These are phyloP conservation scores for Penicillium canariense DNA, from an alignment of 495 filamentous ascomycete genomes.

Conservation along the genomic window DNA sequence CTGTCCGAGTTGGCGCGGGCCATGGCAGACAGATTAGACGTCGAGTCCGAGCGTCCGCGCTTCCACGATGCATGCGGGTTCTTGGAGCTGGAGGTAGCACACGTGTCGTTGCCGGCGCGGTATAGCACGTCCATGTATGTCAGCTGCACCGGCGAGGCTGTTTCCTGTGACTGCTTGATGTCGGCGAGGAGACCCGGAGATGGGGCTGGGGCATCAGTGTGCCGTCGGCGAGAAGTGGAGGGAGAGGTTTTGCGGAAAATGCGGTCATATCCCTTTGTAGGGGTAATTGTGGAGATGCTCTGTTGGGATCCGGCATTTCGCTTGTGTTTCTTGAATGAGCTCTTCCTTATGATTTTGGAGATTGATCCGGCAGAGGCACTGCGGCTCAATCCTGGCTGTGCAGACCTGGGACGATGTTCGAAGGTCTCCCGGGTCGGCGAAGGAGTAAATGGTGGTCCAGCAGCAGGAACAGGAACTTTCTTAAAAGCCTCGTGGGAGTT, in stretches of 20 bases:
- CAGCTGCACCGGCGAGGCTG: conserved; percentile 13
- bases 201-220: conserved; percentile 42
- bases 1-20: conserved; percentile 9
- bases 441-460: conserved; percentile 40
- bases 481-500: conserved; percentile 50
- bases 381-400: conserved; percentile 17
- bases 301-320: conserved; percentile 30
- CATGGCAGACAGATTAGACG: conserved; percentile 7
- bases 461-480: conserved; percentile 34
- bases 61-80: conserved; percentile 6
- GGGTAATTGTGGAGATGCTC: conserved; percentile 37
- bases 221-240: conserved; percentile 31
- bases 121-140: conserved; percentile 38
- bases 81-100: conserved; percentile 1
- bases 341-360: conserved; percentile 31
- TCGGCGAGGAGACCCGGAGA: conserved; percentile 34
- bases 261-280: conserved; percentile 22
- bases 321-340: conserved; percentile 37
- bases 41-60: conserved; percentile 21
- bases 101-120: conserved; percentile 23
- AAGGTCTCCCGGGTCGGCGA: conserved; percentile 27
- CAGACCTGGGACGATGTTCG: conserved; percentile 6
- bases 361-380: conserved; percentile 30
- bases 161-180: conserved; percentile 11
- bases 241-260: conserved; percentile 21